These are phyloP conservation scores for Neotropicomus parvogracilis DNA, from an alignment of 1,284 basidiomycete species.

Conservation along the genomic window DNA sequence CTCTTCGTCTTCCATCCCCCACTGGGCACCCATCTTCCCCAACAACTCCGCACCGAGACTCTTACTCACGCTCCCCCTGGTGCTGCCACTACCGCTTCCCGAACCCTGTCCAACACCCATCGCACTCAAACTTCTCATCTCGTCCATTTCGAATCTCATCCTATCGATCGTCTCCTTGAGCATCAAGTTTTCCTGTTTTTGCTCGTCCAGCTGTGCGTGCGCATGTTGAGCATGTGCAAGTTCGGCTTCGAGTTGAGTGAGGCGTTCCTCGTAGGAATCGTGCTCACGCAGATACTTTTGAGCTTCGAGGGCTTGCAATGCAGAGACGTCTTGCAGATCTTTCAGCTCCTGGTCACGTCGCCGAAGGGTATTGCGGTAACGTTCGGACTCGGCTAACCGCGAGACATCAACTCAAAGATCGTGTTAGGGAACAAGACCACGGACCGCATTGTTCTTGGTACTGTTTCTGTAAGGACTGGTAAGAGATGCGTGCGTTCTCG, in stretches of 20 bases:
- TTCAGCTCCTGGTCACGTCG: constrained; percentile 71
- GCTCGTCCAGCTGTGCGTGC: constrained; percentile 72
- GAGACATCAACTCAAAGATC: constrained; percentile 6
- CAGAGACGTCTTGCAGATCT: constrained; percentile 53
- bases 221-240: constrained; percentile 65
- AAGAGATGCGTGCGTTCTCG: constrained; percentile 65
- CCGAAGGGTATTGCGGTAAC: constrained; percentile 69
- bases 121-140: constrained; percentile 58
- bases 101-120: constrained; percentile 37
- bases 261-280: constrained; percentile 64
- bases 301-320: constrained; percentile 60
- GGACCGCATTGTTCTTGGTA: constrained; percentile 81
- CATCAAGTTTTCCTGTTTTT: constrained; percentile 87
- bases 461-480: constrained; percentile 74
- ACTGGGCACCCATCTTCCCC: constrained; percentile 49
- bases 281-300: constrained; percentile 62
- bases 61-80: constrained; percentile 55
- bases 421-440: constrained; percentile 29
- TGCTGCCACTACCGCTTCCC: constrained; percentile 49
- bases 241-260: constrained; percentile 63
- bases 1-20: constrained; percentile 42
- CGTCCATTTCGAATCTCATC: constrained; percentile 87
- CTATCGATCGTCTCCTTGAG: constrained; percentile 92
- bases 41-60: constrained; percentile 79
- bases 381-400: constrained; percentile 69